Evolutionary conservation across 176 grass and related monocot genomes (phyloP), one percentile per base, ranked within the genome.

Genomic region (Oryza nivara): DNA sequence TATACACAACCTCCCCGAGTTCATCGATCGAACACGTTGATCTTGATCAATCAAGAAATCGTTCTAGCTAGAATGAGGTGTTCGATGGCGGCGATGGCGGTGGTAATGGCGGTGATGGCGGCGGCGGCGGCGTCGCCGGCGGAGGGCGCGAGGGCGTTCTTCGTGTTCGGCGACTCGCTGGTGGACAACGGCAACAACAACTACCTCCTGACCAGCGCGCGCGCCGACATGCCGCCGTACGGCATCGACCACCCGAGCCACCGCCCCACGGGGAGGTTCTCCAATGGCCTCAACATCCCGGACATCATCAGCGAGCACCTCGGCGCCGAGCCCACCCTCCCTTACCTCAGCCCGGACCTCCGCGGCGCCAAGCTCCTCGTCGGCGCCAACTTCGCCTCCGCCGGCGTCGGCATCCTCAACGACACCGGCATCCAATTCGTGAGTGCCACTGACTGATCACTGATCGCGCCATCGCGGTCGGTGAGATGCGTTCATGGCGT

Each of bases 101-200:
- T 2, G 54, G 54, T 58, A 6, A 11, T 72, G 17, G 44, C 45
- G 11, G 25, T 60, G 2, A 7, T 3, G 17, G 44, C 45, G 16
- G 25, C 66, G 45, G 34, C 74, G 1, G 63, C 69, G 68, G 4
- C 32, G 69, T 3, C 41, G 82, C 77, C 83, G 67, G 41, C 86
- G 3, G 82, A 78, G 77, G 75, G 84, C 71, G 93, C 93, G 20
- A 93, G 96, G 61, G 86, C 96, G 49, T 95, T 98, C 93, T 95
- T 85, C 77, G 85, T 98, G 22, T 98, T 98, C 82, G 96, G 96
- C 56, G 96, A 98, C 85, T 98, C 96, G 72, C 87, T 98, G 61
- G 96, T 95, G 66, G 96, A 98, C 83, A 98, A 86, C 73, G 93
- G 96, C 89, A 98, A 98, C 83, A 98, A 98, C 89, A 98, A 98